Evolutionary conservation across 2,329 filamentous ascomycete genomes (phyloP).

Genomic region (Talaromyces sp.): DNA sequence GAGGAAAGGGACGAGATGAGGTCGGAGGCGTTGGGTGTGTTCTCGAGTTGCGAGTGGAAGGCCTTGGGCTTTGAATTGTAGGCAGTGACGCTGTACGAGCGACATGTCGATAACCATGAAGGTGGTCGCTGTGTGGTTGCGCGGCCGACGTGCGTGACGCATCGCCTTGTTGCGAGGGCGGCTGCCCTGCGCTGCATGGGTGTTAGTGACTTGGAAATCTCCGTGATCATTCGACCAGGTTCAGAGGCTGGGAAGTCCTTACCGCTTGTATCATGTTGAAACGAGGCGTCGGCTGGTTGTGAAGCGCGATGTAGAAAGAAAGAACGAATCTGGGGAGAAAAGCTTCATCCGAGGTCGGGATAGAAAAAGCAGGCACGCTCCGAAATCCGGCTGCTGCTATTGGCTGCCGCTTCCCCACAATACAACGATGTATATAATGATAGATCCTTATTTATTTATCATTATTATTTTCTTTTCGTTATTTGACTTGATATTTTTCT

Average conservation of each 20-base stretch:
- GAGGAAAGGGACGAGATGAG: conserved; percentile 51
- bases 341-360: neutral
- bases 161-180: neutral
- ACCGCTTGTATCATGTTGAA: neutral
- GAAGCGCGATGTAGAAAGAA: neutral
- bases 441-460: too few species aligned
- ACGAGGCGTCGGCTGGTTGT: neutral
- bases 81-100: neutral
- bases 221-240: neutral
- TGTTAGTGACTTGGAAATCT: neutral
- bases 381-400: neutral
- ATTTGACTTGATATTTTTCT: too few species aligned
- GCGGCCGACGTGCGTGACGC: neutral
- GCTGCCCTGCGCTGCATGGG: neutral
- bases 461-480: too few species aligned
- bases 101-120: neutral
- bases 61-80: neutral
- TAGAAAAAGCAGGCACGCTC: neutral
- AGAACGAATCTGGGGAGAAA: neutral
- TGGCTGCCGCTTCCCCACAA: neutral
- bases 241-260: neutral
- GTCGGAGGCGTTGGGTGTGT: neutral
- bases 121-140: neutral
- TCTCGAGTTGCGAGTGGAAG: neutral
- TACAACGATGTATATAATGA: neutral